Evolutionary conservation across 768 basidiomycete genomes (phyloP).

Genomic region (Clitopilus hobsonii): DNA sequence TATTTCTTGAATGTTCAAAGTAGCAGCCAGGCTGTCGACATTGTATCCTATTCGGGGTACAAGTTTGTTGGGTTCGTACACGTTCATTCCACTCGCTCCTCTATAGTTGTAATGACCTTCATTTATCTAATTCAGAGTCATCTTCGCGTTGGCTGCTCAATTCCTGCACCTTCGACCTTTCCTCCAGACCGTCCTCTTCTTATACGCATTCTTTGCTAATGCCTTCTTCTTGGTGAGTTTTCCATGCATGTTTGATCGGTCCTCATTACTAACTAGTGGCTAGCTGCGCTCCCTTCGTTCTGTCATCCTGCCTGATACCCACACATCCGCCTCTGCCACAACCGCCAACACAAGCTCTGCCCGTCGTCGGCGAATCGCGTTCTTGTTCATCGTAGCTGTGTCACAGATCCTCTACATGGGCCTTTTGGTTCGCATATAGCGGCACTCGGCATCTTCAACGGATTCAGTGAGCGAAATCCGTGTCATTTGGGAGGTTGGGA

Average conservation of each 20-base stretch:
- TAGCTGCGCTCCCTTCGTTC: slow-evolving; percentile 11
- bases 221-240: slow-evolving; percentile 36
- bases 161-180: slow-evolving; percentile 60
- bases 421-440: slow-evolving; percentile 57
- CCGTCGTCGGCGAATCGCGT: slow-evolving; percentile 80
- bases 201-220: slow-evolving; percentile 85
- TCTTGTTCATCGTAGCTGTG: slow-evolving; percentile 83
- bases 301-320: slow-evolving; percentile 74
- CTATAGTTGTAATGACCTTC: background rate
- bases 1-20: slow-evolving; percentile 89
- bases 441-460: background rate
- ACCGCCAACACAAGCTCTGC: slow-evolving; percentile 70
- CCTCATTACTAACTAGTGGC: background rate
- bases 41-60: slow-evolving; percentile 93
- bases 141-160: slow-evolving; percentile 69
- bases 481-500: too few relatives aligned
- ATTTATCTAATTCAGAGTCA: slow-evolving; percentile 55
- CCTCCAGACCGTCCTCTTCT: slow-evolving; percentile 66
- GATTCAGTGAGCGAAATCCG: background rate
- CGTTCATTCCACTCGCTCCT: background rate
- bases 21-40: slow-evolving; percentile 64
- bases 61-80: slow-evolving; percentile 88
- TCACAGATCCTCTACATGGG: slow-evolving; percentile 85
- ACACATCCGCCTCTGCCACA: slow-evolving; percentile 29
- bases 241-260: background rate